phyloP scores from a whole-genome alignment of 116 monocot genomes.

The Dioscorea cayenensis region DNA sequence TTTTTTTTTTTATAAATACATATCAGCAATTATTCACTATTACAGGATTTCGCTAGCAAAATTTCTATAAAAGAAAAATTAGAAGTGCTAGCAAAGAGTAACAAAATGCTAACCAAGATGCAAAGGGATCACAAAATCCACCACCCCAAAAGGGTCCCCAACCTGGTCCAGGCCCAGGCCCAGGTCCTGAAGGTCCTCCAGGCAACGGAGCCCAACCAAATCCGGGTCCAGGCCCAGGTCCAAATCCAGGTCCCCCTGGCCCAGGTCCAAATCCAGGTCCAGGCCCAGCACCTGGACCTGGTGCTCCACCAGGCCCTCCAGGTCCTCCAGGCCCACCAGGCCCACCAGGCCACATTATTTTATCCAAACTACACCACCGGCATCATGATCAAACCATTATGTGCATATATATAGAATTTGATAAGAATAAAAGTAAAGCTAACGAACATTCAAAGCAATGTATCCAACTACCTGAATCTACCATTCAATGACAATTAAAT shows the following conservation, averaged over 20 bases:
- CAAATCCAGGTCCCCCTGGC: slow-evolving; percentile 4
- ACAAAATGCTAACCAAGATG: slow-evolving; percentile 1
- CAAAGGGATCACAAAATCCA: slow-evolving; percentile 9
- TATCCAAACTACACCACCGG: not conserved
- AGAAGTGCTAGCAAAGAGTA: no score
- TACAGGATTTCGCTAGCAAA: no score
- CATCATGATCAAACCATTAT: no score
- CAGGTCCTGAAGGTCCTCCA: slow-evolving; percentile 5
- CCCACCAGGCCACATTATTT: not conserved
- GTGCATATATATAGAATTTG: no score
- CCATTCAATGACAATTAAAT: no score
- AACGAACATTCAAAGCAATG: no score
- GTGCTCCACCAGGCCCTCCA: slow-evolving; percentile 4
- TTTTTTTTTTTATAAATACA: no score
- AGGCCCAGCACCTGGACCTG: not conserved
- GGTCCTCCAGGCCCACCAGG: not conserved
- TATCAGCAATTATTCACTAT: no score
- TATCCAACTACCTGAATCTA: no score
- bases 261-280: slow-evolving; percentile 10
- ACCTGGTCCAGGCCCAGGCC: slow-evolving; percentile 5
- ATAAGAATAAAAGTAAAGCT: no score
- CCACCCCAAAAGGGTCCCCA: not conserved
- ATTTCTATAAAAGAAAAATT: no score
- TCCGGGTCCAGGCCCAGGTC: slow-evolving; percentile 9
- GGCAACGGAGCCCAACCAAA: slow-evolving; percentile 21